Evolutionary conservation across 1,139 yeast genomes (phyloP).

Genomic region (Schizosaccharomyces versatilis): DNA sequence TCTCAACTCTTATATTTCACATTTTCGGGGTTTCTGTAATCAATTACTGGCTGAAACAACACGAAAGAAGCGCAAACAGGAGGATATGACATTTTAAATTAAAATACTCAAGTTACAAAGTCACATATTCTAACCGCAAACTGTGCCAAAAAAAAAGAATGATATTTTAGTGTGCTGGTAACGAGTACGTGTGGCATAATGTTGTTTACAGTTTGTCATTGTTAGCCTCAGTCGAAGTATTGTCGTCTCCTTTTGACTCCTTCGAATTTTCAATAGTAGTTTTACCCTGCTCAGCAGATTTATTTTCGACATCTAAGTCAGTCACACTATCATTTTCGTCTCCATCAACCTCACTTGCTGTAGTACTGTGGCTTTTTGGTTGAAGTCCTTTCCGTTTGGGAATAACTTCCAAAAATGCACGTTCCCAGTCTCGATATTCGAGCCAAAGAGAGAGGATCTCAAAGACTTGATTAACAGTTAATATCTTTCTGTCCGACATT

Average conservation of each 20-base stretch:
- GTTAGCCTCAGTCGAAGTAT: too few relatives aligned
- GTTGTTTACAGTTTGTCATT: too few relatives aligned
- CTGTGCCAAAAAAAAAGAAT: too few relatives aligned
- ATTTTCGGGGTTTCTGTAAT: constrained; percentile 43
- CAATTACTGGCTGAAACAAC: constrained; percentile 32
- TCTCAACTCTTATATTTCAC: constrained; percentile 51
- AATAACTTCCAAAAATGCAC: constrained; percentile 60
- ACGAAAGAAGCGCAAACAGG: constrained; percentile 20
- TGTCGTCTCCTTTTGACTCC: too few relatives aligned
- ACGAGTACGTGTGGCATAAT: too few relatives aligned
- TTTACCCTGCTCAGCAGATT: too few relatives aligned
- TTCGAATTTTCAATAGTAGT: too few relatives aligned
- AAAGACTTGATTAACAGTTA: constrained; percentile 86
- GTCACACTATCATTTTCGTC: constrained; percentile 2
- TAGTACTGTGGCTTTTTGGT: background rate
- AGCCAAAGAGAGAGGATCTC: constrained; percentile 67
- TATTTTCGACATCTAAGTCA: too few relatives aligned
- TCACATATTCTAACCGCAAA: too few relatives aligned
- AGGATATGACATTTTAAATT: background rate
- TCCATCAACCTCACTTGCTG: background rate
- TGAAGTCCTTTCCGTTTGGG: constrained; percentile 42
- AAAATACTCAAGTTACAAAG: background rate
- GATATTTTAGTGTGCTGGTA: too few relatives aligned
- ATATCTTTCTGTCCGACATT: constrained; percentile 63
- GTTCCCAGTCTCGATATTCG: constrained; percentile 61